These are phyloP conservation scores for Ploettnerulaceae sp. DNA, from an alignment of 2,329 filamentous ascomycete genomes.

Conservation along the genomic window DNA sequence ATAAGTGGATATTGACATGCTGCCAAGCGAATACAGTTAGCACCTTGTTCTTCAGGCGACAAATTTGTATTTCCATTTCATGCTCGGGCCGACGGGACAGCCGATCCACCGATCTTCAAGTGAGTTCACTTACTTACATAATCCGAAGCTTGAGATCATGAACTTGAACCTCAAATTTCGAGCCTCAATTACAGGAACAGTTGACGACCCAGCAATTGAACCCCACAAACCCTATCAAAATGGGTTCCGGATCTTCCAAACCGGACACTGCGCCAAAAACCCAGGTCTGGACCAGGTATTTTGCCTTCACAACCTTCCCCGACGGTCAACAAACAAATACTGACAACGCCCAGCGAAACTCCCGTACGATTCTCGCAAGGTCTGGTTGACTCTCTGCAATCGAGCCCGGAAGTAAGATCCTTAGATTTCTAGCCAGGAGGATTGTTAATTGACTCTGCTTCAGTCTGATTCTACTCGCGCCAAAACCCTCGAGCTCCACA, in stretches of 20 bases:
- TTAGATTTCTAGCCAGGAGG: neutral
- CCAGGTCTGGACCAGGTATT: constrained; percentile 32
- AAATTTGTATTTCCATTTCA: no score
- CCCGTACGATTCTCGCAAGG: constrained; percentile 72
- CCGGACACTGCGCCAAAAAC: constrained; percentile 24
- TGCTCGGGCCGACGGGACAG: no score
- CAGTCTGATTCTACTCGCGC: constrained; percentile 87
- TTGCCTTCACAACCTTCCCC: neutral
- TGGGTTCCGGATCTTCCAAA: constrained; percentile 33
- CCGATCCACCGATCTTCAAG: no score
- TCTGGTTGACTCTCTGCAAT: constrained; percentile 76
- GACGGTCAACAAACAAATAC: neutral
- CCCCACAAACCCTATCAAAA: constrained; percentile 18
- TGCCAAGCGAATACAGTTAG: no score
- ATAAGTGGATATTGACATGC: no score
- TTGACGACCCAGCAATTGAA: constrained; percentile 15
- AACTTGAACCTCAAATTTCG: constrained; percentile 18
- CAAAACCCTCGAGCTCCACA: constrained; percentile 77
- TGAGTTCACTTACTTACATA: no score
- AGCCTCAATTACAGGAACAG: constrained; percentile 4
- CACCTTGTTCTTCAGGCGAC: no score
- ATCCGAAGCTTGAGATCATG: no score
- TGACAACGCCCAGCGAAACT: constrained; percentile 44
- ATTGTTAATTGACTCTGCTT: constrained; percentile 5
- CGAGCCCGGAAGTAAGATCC: constrained; percentile 69